phyloP scores from a whole-genome alignment of 129 eudicot genomes.

The Tanacetum coccineum region DNA sequence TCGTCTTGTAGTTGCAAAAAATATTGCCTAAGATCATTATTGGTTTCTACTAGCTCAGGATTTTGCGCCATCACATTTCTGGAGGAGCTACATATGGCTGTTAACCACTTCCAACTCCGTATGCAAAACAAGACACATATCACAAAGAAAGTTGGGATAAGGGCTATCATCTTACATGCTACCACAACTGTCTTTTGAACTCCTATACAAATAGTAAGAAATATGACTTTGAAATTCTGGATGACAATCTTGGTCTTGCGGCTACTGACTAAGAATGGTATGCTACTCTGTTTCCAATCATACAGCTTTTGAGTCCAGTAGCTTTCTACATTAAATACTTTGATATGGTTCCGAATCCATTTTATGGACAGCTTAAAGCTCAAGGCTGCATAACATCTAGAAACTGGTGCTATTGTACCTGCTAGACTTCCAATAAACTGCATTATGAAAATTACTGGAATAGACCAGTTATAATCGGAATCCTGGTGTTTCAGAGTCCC shows the following conservation, averaged over 20 bases:
- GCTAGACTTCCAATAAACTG: no score
- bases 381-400: no score
- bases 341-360: no score
- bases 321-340: no score
- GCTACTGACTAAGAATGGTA: neutral
- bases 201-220: slow-evolving; percentile 10
- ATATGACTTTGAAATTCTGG: slow-evolving; percentile 8
- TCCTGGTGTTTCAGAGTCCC: no score
- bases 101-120: slow-evolving; percentile 5
- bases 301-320: no score
- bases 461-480: no score
- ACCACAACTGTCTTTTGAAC: slow-evolving; percentile 30
- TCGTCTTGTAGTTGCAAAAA: slow-evolving; percentile 2
- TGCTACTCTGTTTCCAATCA: no score
- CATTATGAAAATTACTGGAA: no score
- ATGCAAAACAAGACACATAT: slow-evolving; percentile 10
- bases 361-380: no score
- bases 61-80: neutral
- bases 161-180: slow-evolving; percentile 25
- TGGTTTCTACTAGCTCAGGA: neutral
- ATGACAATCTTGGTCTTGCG: slow-evolving; percentile 8
- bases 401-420: no score
- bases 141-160: neutral
- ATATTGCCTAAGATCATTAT: neutral
- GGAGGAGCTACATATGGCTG: neutral